Evolutionary conservation across 108 stramenopile genomes (phyloP), one percentile per base, ranked within the genome.

Genomic region (Craspedostauros australis): DNA sequence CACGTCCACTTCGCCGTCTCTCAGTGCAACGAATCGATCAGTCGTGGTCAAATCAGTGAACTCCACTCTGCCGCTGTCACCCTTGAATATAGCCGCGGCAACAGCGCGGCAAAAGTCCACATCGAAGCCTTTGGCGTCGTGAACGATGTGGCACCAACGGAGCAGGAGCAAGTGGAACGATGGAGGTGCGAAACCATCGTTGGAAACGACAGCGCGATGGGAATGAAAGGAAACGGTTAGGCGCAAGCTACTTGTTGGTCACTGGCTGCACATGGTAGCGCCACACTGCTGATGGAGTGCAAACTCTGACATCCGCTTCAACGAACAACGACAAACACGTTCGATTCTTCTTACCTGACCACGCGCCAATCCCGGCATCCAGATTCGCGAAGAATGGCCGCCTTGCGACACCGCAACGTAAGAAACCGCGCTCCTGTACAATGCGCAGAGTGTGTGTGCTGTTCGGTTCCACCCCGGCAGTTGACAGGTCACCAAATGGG

Each of bases 61-160:
- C 24, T 48, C 64, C 0, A 79, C 61, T 7, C 43, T 50, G 6
- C 54, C 24, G 2, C 47, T 19, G 23, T 59, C 48, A 8, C 70
- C 72, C 46, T 66, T 26, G 32, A 76, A 72, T 5, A 83, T 50
- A 1, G 77, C 77, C 16, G 81, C 66, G 19, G 68, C 54, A 7
- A 83, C 19, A 0, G 72, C 58, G 8, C 46, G 52, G 46, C 81
- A 83, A 47, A 62, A 77, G 51, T 68, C 65, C 25, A 62, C 58
- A 60, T 76, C 64, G 50, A 80, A 70, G 5, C 75, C 79, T 33
- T n/a, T n/a, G n/a, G n/a, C n/a, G n/a, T n/a, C n/a, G n/a, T n/a
- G n/a, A n/a, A n/a, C n/a, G n/a, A n/a, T n/a, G n/a, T n/a, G n/a
- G n/a, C n/a, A n/a, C n/a, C n/a, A n/a, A n/a, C n/a, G n/a, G n/a